Conservation (phyloP, 2,329 filamentous ascomycete genomes). For the Colletotrichum echinochloae region DNA sequence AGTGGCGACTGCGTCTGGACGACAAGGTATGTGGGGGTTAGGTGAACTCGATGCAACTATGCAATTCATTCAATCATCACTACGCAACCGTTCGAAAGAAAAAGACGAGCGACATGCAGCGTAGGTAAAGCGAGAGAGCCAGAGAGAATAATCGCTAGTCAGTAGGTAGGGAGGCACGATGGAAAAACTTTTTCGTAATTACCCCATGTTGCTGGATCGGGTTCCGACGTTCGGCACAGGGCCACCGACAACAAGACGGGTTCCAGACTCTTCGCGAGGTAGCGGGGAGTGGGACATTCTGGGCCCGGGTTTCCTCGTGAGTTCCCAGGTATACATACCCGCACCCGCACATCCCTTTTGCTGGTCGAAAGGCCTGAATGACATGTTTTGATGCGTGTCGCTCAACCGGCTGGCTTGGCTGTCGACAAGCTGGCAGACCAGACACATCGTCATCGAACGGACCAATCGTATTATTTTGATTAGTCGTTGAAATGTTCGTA, state of each 20-base stretch:
- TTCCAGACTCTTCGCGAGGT: slow-evolving; percentile 29
- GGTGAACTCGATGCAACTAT: slow-evolving; percentile 33
- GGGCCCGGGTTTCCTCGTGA: background rate
- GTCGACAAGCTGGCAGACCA: background rate
- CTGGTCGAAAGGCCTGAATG: background rate
- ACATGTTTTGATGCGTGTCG: background rate
- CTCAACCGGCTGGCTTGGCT: background rate
- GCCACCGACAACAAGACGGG: slow-evolving; percentile 3
- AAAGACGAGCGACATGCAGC: background rate
- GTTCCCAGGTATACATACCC: no score
- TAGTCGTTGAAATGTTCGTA: slow-evolving; percentile 25
- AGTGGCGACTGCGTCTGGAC: background rate
- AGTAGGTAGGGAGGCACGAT: background rate
- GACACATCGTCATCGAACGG: background rate
- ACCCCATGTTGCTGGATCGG: background rate
- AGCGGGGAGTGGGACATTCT: slow-evolving; percentile 5
- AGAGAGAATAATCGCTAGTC: background rate
- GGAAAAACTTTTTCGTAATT: slow-evolving; percentile 14
- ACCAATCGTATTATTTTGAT: slow-evolving; percentile 36
- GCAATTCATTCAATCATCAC: slow-evolving; percentile 26
- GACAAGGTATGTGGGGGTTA: slow-evolving; percentile 28
- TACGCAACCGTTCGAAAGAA: background rate
- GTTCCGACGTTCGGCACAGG: background rate
- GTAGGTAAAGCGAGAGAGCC: background rate
- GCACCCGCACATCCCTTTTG: background rate